A percentile compares a stretch with the other conserved stretches of the same genome.
phyloP scores from a whole-genome alignment of 495 filamentous ascomycete genomes.

The Entonaema liquescens region DNA sequence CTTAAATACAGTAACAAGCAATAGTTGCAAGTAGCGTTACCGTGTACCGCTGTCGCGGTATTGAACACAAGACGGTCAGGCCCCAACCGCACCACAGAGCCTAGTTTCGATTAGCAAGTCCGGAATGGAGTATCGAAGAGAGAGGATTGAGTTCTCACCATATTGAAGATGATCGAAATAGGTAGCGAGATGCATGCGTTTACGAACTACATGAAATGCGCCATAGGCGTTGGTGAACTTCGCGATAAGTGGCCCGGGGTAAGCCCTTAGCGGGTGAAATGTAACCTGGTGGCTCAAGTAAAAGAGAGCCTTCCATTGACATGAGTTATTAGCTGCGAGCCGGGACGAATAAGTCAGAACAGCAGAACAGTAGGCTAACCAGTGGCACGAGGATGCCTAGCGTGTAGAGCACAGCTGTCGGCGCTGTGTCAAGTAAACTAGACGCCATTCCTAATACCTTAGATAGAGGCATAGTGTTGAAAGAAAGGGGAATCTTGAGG shows the following conservation, averaged over 20 bases:
- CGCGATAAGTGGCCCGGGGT: background rate
- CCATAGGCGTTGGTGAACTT: background rate
- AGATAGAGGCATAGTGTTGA: no score
- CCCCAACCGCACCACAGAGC: background rate
- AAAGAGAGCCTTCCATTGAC: background rate
- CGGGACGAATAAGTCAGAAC: no score
- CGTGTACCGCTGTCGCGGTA: background rate
- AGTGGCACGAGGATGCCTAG: no score
- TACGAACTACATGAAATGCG: background rate
- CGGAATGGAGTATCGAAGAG: no score
- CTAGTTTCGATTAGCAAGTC: background rate
- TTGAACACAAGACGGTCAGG: background rate
- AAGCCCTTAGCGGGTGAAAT: background rate
- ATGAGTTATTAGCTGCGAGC: no score
- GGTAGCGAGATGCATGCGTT: background rate
- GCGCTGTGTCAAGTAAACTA: no score
- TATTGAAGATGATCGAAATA: background rate
- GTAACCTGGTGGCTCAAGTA: background rate
- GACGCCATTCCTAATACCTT: no score
- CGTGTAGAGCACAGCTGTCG: no score
- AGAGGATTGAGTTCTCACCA: background rate
- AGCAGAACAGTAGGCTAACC: no score
- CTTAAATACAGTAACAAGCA: no score
- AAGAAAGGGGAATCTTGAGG: no score
- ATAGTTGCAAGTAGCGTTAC: background rate